Conservation (phyloP, 352 stramenopile genomes). For the Globisporangium middletonii region DNA sequence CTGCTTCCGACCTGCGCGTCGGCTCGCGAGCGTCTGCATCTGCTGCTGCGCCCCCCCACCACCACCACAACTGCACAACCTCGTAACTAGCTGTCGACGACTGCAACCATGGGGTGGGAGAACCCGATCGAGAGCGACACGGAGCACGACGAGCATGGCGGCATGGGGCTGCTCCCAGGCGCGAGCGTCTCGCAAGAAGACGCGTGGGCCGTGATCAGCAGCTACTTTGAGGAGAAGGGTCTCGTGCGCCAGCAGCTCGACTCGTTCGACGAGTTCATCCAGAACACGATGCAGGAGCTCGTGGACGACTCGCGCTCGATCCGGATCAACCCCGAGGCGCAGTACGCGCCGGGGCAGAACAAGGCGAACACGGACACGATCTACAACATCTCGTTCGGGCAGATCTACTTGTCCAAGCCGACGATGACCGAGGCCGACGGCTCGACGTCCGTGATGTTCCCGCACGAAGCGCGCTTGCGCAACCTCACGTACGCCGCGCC, state of each 20-base stretch:
- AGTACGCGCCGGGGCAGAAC: slow-evolving; percentile 94
- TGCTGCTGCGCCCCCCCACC: background rate
- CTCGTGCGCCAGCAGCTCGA: slow-evolving; percentile 99
- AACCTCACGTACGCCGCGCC: slow-evolving; percentile 99
- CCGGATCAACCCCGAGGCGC: slow-evolving; percentile 93
- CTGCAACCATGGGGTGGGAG: slow-evolving; percentile 56
- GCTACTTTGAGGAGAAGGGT: slow-evolving; percentile 99
- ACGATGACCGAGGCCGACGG: slow-evolving; percentile 97
- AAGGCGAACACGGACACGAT: slow-evolving; percentile 89
- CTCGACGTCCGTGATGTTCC: slow-evolving; percentile 98
- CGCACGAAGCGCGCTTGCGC: slow-evolving; percentile 96
- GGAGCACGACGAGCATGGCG: slow-evolving; percentile 34
- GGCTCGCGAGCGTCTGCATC: background rate
- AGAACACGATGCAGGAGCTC: slow-evolving; percentile 99
- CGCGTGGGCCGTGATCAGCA: slow-evolving; percentile 98
- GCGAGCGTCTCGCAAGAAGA: slow-evolving; percentile 97
- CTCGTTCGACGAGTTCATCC: slow-evolving; percentile 99
- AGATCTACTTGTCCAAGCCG: slow-evolving; percentile 98
- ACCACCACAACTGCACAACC: background rate
- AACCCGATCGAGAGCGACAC: slow-evolving; percentile 55
- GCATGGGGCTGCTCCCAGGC: slow-evolving; percentile 43
- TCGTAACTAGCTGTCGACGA: background rate
- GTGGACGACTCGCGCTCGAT: slow-evolving; percentile 97
- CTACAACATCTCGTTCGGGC: slow-evolving; percentile 96
- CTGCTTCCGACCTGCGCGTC: background rate